A percentile compares a stretch with the other conserved stretches of the same genome.
phyloP scores from a whole-genome alignment of 2,329 filamentous ascomycete genomes.

The Uncinocarpus reesii region DNA sequence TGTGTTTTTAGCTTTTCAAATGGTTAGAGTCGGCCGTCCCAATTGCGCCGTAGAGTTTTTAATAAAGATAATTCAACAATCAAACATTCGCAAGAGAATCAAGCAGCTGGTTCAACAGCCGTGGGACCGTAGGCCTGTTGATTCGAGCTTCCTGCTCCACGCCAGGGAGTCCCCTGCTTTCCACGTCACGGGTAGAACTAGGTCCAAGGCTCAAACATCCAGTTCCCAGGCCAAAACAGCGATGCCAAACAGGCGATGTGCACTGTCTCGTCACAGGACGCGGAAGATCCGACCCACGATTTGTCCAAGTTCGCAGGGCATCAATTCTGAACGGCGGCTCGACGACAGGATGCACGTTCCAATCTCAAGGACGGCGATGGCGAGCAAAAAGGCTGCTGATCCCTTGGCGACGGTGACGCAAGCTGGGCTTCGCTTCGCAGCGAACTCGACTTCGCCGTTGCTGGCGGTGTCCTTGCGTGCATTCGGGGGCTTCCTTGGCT shows the following conservation, averaged over 20 bases:
- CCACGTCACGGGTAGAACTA: neutral
- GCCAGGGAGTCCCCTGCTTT: neutral
- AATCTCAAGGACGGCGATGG: too few relatives aligned
- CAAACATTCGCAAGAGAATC: too few relatives aligned
- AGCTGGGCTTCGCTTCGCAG: too few relatives aligned
- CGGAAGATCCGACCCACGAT: neutral
- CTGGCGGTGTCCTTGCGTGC: neutral
- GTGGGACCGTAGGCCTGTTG: too few relatives aligned
- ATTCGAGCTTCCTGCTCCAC: too few relatives aligned
- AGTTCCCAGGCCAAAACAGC: neutral
- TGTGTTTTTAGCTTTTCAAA: slow-evolving; percentile 7
- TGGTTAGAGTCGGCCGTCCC: neutral
- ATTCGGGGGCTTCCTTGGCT: slow-evolving; percentile 3
- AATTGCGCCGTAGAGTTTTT: too few relatives aligned
- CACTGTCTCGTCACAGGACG: neutral
- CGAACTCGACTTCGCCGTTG: neutral
- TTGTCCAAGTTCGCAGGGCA: neutral
- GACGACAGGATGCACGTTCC: too few relatives aligned
- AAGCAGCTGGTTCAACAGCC: too few relatives aligned
- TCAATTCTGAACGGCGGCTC: too few relatives aligned
- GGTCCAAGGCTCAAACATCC: neutral
- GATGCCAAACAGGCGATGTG: slow-evolving; percentile 9
- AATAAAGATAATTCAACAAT: too few relatives aligned
- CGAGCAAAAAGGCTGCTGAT: neutral
- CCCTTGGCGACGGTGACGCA: slow-evolving; percentile 10